Evolutionary conservation across 345 rosid species (phyloP).

Genomic region (Cardamine resedifolia): DNA sequence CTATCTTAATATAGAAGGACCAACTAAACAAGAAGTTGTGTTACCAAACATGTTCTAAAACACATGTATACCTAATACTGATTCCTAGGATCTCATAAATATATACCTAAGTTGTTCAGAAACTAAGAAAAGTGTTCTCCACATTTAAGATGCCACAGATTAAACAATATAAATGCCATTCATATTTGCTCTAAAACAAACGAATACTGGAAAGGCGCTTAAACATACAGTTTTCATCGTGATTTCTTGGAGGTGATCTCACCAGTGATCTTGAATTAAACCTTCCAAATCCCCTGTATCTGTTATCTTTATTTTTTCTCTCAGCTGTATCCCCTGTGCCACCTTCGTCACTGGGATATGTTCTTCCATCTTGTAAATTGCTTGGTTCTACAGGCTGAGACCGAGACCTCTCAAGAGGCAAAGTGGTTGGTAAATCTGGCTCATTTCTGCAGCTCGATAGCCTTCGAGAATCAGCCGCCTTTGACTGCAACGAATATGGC

Average conservation of each 20-base stretch:
- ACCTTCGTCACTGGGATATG: conserved; percentile 44
- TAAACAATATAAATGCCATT: conserved; percentile 5
- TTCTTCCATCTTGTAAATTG: conserved; percentile 45
- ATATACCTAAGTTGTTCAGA: background rate
- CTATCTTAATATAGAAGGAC: background rate
- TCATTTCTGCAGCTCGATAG: conserved; percentile 57
- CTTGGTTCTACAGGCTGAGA: conserved; percentile 46
- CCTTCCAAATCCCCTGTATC: conserved; percentile 48
- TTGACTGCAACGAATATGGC: conserved; percentile 97
- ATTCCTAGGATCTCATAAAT: conserved; percentile 14
- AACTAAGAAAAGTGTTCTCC: background rate
- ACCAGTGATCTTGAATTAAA: conserved; percentile 44
- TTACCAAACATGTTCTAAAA: background rate
- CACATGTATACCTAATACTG: conserved; percentile 7
- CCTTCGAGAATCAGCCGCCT: conserved; percentile 62
- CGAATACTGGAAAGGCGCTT: background rate
- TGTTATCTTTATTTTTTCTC: conserved; percentile 54
- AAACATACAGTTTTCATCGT: conserved; percentile 65
- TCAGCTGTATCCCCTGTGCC: conserved; percentile 53
- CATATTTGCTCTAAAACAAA: conserved; percentile 12
- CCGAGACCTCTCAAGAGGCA: conserved; percentile 45
- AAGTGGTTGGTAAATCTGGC: conserved; percentile 52
- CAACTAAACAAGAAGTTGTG: conserved; percentile 12
- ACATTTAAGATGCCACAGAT: conserved; percentile 6
- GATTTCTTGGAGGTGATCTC: conserved; percentile 54